A percentile compares a stretch with the other conserved stretches of the same genome.
phyloP scores from a whole-genome alignment of 169 alveolate species.

The Nephromyces sp. region DNA sequence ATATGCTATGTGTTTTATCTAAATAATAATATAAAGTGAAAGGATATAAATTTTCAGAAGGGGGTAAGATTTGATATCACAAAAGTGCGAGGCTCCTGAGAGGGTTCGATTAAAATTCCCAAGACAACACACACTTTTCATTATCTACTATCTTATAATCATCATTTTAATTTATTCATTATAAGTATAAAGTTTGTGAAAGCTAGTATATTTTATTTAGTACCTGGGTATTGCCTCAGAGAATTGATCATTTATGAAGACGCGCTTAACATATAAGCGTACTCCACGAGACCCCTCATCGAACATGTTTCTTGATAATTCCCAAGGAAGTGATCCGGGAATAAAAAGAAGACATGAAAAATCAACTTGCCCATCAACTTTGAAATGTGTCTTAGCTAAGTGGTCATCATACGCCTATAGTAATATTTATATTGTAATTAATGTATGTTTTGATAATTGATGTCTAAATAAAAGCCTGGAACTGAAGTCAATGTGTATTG shows the following conservation, averaged over 20 bases:
- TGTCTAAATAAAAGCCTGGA: too few relatives aligned
- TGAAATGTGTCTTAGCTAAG: conserved; percentile 88
- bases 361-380: conserved; percentile 98
- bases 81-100: conserved; percentile 17
- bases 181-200: neutral
- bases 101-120: conserved; percentile 16
- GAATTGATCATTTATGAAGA: conserved; percentile 90
- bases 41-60: neutral
- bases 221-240: conserved; percentile 87
- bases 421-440: too few relatives aligned
- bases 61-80: neutral
- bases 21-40: neutral
- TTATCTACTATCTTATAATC: neutral
- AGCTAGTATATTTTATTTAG: neutral
- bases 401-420: conserved; percentile 87
- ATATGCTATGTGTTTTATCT: too few relatives aligned
- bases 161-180: neutral
- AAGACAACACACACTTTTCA: neutral
- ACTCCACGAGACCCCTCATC: conserved; percentile 88
- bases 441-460: too few relatives aligned
- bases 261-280: conserved; percentile 92
- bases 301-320: conserved; percentile 67
- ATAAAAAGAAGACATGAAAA: conserved; percentile 90
- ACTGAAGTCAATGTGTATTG: too few relatives aligned
- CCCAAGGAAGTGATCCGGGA: conserved; percentile 86